These are phyloP conservation scores for Populus simonii DNA, from an alignment of 345 rosid species.

Conservation along the genomic window DNA sequence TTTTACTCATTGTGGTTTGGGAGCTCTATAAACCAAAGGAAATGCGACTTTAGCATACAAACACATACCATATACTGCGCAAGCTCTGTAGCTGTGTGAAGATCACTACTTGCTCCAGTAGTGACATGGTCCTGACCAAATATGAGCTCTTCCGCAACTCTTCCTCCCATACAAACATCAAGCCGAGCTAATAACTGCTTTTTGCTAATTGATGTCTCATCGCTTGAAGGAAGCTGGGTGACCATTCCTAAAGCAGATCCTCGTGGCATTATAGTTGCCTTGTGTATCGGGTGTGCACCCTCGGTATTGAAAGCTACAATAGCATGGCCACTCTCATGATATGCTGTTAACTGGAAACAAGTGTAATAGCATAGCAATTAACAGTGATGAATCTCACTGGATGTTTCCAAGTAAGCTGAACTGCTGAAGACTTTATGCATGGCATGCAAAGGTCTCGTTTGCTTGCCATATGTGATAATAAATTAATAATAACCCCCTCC, in stretches of 20 bases:
- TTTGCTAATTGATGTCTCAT: conserved; percentile 94
- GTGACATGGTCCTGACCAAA: conserved; percentile 88
- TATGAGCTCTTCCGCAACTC: conserved; percentile 98
- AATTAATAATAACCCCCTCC: not conserved
- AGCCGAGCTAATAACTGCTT: conserved; percentile 92
- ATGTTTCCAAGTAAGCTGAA: not conserved
- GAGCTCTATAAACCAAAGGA: not conserved
- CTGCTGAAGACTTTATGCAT: not conserved
- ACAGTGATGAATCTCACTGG: not conserved
- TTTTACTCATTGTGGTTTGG: not conserved
- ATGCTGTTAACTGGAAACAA: conserved; percentile 78
- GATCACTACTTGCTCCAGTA: conserved; percentile 97
- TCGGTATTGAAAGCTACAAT: conserved; percentile 85
- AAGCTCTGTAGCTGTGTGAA: conserved; percentile 85
- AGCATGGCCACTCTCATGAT: conserved; percentile 99
- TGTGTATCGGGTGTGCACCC: conserved; percentile 96
- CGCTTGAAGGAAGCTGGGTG: conserved; percentile 91
- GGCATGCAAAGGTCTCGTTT: not conserved
- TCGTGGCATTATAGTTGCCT: conserved; percentile 97
- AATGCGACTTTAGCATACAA: not conserved
- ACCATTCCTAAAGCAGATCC: conserved; percentile 99
- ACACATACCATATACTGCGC: conserved; percentile 84
- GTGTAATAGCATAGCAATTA: conserved; percentile 8
- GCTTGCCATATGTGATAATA: not conserved
- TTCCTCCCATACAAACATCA: conserved; percentile 99